Conservation (phyloP, 139 green algal genomes). For the Coelastrella sp. region DNA sequence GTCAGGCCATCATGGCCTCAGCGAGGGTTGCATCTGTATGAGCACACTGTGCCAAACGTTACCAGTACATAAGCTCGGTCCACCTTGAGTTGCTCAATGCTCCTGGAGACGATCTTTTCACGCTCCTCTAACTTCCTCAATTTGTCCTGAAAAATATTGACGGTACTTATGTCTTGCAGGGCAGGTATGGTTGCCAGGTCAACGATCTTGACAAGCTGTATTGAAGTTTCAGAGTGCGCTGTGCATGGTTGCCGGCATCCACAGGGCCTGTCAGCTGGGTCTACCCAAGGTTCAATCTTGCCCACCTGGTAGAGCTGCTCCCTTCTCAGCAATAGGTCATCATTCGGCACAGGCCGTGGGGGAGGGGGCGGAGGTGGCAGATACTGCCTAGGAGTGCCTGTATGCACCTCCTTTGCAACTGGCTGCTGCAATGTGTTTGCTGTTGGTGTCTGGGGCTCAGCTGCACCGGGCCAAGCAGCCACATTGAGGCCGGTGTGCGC, state of each 20-base stretch:
- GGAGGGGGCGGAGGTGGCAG: not conserved
- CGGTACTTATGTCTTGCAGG: too few species aligned
- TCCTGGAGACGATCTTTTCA: not conserved
- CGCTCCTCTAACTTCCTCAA: not conserved
- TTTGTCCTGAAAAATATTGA: not conserved
- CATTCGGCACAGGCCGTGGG: not conserved
- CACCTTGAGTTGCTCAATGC: not conserved
- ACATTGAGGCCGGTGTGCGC: too few species aligned
- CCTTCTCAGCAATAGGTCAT: not conserved
- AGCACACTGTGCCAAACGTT: not conserved
- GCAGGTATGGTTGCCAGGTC: not conserved
- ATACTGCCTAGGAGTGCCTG: not conserved
- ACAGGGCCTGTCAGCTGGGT: too few species aligned
- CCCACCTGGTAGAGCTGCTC: not conserved
- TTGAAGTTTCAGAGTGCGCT: not conserved
- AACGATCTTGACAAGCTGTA: not conserved
- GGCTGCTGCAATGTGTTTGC: not conserved
- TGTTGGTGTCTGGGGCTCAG: not conserved
- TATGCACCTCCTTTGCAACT: not conserved
- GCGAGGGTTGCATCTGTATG: not conserved
- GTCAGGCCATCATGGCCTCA: too few species aligned
- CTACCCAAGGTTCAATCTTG: not conserved
- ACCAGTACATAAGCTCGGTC: not conserved
- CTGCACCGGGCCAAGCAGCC: too few species aligned
- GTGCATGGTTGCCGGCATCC: too few species aligned